Percentiles rank a stretch among this genome's conserved stretches.
These are phyloP conservation scores for Silene latifolia DNA, from an alignment of 148 eudicot genomes.

Conservation along the genomic window DNA sequence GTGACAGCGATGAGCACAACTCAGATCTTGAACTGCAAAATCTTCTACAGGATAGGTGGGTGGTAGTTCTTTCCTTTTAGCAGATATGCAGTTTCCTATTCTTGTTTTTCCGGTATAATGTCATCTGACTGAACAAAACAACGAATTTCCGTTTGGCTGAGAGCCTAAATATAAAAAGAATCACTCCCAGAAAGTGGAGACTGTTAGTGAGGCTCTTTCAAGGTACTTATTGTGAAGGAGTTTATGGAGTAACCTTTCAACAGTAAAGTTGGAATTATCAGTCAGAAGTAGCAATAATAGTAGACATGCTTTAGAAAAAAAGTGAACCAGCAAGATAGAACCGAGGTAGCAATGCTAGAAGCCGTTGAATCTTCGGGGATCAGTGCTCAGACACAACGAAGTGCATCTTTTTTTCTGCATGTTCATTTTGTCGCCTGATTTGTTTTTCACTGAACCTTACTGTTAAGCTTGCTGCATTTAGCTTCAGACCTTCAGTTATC, in stretches of 20 bases:
- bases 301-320: background rate
- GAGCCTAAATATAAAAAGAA: background rate
- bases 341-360: background rate
- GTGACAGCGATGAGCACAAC: slow-evolving; percentile 22
- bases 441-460: background rate
- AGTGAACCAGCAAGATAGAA: background rate
- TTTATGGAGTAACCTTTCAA: background rate
- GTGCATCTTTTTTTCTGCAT: background rate
- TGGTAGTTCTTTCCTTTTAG: slow-evolving; percentile 21
- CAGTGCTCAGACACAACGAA: background rate
- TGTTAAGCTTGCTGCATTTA: background rate
- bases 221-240: background rate
- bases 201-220: background rate
- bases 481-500: background rate
- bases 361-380: background rate
- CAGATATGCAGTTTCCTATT: background rate
- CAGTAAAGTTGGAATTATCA: background rate
- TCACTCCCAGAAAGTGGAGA: background rate
- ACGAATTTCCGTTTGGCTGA: background rate
- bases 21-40: slow-evolving; percentile 39
- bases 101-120: background rate
- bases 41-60: slow-evolving; percentile 61
- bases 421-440: background rate
- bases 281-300: background rate
- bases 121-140: slow-evolving; percentile 1